Base-by-base conservation (phyloP, 768 basidiomycete species). In the Tulasnella sp. region DNA sequence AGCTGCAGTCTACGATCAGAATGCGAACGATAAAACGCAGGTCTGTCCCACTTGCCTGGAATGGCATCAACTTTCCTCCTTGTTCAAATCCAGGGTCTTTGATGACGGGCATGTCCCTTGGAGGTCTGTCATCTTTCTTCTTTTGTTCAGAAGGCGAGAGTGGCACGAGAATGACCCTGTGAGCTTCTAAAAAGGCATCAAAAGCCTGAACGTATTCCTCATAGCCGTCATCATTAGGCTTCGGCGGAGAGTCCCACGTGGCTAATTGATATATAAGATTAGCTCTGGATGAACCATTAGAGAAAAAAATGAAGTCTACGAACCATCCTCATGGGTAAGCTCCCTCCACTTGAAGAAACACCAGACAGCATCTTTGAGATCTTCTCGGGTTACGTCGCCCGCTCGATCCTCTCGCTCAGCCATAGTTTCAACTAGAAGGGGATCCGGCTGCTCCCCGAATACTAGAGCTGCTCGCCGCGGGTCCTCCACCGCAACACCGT, bases 301-400 rank as follows among this genome's bases (percentile, higher is more conserved):
- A 29, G 75, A 40, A n/a, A 37, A n/a, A 15, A 29, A 19, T 31
- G 34, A 42, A 25, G 5, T 12, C 11, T 25, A 81, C 88, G 73
- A 76, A 93, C 96, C 90, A 85, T 95, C 92, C 29, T 97, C 92
- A 78, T 99, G 97, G n/a, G 92, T 90, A 36, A 98, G 85, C 78
- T 95, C 95, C 64, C 89, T 86, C 97, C 97, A 99, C 82, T 99
- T 99, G 79, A 94, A 86, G 81, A 96, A 96, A 15, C 88, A 89
- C 91, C 93, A 95, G 25, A 89, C 85, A 40, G 97, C 89, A 71
- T 87, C 82, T 49, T 88, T 84, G 37, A 90, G 86, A 79, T 91
- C 86, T 5, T 88, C 83, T 38, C 83, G 80, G 12, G 81, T 80
- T 7, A 94, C 83, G 3, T 80, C 80, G 42, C 85, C 82, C 73